phyloP scores from a whole-genome alignment of 129 eudicot species.

The Saussurea involucrata region DNA sequence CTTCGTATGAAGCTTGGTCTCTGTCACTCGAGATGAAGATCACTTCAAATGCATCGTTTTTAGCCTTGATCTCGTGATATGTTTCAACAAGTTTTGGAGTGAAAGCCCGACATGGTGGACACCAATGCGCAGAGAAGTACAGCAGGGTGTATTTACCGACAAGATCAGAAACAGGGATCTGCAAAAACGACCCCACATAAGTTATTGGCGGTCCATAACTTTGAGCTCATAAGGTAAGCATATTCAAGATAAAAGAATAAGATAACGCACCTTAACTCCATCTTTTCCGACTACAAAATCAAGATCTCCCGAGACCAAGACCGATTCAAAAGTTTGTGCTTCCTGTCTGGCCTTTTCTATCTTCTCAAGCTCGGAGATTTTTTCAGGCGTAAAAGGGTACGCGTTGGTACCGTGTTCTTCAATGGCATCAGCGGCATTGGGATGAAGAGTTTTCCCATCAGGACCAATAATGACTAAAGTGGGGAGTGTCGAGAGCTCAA shows the following conservation, averaged over 20 bases:
- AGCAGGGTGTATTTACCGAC: constrained; percentile 66
- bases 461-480: constrained; percentile 70
- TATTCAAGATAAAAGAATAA: not conserved
- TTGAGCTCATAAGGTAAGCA: not conserved
- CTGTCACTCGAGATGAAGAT: constrained; percentile 74
- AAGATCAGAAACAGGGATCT: constrained; percentile 69
- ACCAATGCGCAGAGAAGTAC: constrained; percentile 90
- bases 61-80: constrained; percentile 54
- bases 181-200: constrained; percentile 4
- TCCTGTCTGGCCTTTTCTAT: constrained; percentile 60
- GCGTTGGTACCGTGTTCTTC: constrained; percentile 75
- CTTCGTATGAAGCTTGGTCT: constrained; percentile 63
- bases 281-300: constrained; percentile 65
- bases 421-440: constrained; percentile 61
- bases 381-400: constrained; percentile 83
- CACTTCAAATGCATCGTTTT: constrained; percentile 55
- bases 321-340: constrained; percentile 76
- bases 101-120: constrained; percentile 85
- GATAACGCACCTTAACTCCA: constrained; percentile 52
- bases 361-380: constrained; percentile 67
- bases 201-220: not conserved
- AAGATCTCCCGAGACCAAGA: constrained; percentile 57
- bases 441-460: constrained; percentile 78
- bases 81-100: constrained; percentile 72
- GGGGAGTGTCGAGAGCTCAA: constrained; percentile 58